Conservation (phyloP, 768 basidiomycete species). For the Rubroboletus satanas region DNA sequence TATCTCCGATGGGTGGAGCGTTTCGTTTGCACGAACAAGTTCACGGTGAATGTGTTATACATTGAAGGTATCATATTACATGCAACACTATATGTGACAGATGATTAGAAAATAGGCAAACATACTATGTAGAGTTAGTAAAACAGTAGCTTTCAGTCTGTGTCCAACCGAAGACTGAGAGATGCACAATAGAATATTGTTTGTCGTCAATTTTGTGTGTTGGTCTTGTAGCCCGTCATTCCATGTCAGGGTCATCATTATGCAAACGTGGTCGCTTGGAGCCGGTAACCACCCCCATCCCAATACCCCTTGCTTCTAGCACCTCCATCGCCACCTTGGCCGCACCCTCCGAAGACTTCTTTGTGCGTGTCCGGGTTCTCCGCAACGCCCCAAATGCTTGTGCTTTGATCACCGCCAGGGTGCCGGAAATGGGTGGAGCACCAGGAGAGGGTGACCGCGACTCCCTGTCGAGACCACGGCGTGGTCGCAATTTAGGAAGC, state of each 20-base stretch:
- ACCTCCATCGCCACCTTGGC: slow-evolving; percentile 76
- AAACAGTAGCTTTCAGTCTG: slow-evolving; percentile 26
- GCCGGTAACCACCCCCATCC: slow-evolving; percentile 40
- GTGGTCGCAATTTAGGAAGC: slow-evolving; percentile 43
- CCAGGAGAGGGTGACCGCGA: slow-evolving; percentile 47
- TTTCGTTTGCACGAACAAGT: slow-evolving; percentile 2
- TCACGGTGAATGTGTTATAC: slow-evolving; percentile 17
- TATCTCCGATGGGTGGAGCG: slow-evolving; percentile 12
- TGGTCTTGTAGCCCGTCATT: slow-evolving; percentile 18
- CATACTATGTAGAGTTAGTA: slow-evolving; percentile 32
- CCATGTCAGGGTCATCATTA: slow-evolving; percentile 48
- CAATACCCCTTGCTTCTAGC: slow-evolving; percentile 75
- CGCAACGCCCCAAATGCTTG: slow-evolving; percentile 85
- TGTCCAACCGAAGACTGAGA: slow-evolving; percentile 24
- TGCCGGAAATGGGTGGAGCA: slow-evolving; percentile 60
- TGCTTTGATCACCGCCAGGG: slow-evolving; percentile 86
- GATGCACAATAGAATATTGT: slow-evolving; percentile 30
- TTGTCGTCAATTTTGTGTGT: slow-evolving; percentile 17
- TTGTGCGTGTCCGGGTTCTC: slow-evolving; percentile 69
- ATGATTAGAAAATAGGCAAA: slow-evolving; percentile 30
- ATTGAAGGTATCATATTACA: slow-evolving; percentile 38
- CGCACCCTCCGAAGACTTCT: slow-evolving; percentile 67
- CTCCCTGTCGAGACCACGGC: slow-evolving; percentile 46
- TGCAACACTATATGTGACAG: slow-evolving; percentile 35
- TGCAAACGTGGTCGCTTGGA: slow-evolving; percentile 46